phyloP scores from a whole-genome alignment of 1,139 yeast species.

The Geotrichum bryndzae region DNA sequence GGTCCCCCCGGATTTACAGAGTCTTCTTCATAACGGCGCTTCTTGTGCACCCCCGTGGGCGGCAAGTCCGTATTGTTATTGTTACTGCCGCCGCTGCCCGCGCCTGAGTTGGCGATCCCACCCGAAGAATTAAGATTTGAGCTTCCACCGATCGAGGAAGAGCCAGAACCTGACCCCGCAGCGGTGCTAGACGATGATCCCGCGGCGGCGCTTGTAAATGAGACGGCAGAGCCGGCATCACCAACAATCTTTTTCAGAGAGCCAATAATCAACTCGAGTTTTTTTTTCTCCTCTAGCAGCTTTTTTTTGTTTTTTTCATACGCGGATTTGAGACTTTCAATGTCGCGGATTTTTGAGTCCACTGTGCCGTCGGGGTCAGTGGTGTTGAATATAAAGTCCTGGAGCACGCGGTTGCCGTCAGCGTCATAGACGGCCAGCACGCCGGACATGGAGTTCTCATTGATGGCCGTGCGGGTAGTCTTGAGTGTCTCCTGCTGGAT shows the following conservation, averaged over 20 bases:
- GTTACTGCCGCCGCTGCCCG: background rate
- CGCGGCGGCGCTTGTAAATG: background rate
- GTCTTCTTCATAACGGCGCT: constrained; percentile 1
- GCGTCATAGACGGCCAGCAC: constrained; percentile 17
- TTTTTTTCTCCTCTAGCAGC: constrained; percentile 15
- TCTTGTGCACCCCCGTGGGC: background rate
- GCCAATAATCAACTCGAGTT: constrained; percentile 13
- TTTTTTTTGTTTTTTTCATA: constrained; percentile 8
- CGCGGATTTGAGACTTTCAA: constrained; percentile 5
- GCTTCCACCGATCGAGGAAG: background rate
- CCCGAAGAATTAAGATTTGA: background rate
- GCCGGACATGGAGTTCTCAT: constrained; percentile 16
- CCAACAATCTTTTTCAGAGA: constrained; percentile 16
- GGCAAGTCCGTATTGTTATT: background rate
- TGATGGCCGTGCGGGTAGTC: constrained; percentile 8
- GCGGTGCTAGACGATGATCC: background rate
- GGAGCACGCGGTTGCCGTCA: constrained; percentile 15
- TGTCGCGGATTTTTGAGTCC: constrained; percentile 4
- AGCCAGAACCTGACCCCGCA: background rate
- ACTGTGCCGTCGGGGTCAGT: background rate
- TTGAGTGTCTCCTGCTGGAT: constrained; percentile 9
- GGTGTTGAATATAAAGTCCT: constrained; percentile 11
- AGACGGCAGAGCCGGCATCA: constrained; percentile 5
- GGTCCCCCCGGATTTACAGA: constrained; percentile 3
- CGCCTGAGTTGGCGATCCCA: background rate